Conservation (phyloP, 306 rosid genomes). For the Fagus sylvatica region DNA sequence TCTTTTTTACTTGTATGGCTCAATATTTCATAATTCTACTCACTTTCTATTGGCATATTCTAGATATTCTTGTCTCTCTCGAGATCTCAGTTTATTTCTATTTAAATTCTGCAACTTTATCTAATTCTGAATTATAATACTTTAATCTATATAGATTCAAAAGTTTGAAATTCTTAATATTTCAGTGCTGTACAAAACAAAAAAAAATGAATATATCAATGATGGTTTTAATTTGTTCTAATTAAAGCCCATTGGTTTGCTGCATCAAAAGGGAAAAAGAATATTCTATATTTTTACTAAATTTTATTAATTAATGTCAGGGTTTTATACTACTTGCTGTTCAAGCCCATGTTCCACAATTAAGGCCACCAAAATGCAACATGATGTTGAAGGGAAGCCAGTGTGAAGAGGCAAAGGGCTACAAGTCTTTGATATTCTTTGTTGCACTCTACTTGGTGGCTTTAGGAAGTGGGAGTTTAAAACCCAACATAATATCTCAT, state of each 20-base stretch:
- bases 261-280: not conserved
- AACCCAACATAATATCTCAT: slow-evolving; percentile 63
- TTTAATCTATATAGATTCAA: not conserved
- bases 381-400: slow-evolving; percentile 9
- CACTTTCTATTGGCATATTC: slow-evolving; percentile 21
- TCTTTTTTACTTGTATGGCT: slow-evolving; percentile 2
- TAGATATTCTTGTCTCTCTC: slow-evolving; percentile 14
- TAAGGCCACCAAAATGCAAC: slow-evolving; percentile 51
- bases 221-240: not conserved
- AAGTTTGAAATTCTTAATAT: slow-evolving; percentile 8
- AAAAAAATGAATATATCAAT: not conserved
- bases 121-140: not conserved
- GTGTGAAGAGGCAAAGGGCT: slow-evolving; percentile 49
- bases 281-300: not conserved
- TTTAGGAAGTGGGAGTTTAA: slow-evolving; percentile 64
- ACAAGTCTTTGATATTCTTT: slow-evolving; percentile 45
- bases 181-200: not conserved
- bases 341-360: slow-evolving; percentile 56
- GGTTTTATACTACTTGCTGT: slow-evolving; percentile 54
- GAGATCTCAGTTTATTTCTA: slow-evolving; percentile 12
- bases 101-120: not conserved
- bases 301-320: slow-evolving; percentile 21
- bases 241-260: not conserved
- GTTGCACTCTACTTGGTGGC: slow-evolving; percentile 63
- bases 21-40: slow-evolving; percentile 8